Base-by-base conservation (phyloP, 2,329 filamentous ascomycete species). In the Diaporthe australafricana region DNA sequence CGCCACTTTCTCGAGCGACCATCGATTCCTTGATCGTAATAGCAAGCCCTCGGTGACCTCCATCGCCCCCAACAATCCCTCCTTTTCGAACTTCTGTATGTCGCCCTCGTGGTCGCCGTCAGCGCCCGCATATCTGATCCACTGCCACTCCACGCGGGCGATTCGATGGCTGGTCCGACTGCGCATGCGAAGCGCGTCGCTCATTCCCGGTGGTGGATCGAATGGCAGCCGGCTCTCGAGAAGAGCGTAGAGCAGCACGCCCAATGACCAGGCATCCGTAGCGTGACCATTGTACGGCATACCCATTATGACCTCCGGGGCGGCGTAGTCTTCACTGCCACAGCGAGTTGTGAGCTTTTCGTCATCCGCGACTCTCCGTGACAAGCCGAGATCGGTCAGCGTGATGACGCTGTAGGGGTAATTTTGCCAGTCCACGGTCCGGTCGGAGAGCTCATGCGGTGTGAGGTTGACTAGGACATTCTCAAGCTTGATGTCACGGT, bases 401-500 rank as follows among this genome's bases (percentile, higher is more conserved):
- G 95, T 98, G 70, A 96, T 90, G 68, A 98, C 89, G 2, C 96
- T 93, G 78, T 94, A 89, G 12, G 94, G 93, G 77, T 97, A 94
- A 0, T 87, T 90, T 56, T 88, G 85, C 87, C 94, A 97, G 77
- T 96, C 88, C 42, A 88, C 84, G 7, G 87, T 85, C 77, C 85
- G 74, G 77, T 89, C 87, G n/a, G 90, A 84, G 50, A 97, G 88
- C 78, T 93, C 89, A 35, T 88, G 80, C 5, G 89, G 85, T 0
- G 93, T 90, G 60, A 98, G 87, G 79, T 98, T 98, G 77, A 98
- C 93, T 38, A 99, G 91, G 52, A 98, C 94, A 81, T 74, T 89
- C 86, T 99, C 96, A 72, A 99, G 91, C 84, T 99, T 99, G 82
- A 99, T 97, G 81, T 99, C 96, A 73, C 96, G 91, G 80, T 99